Percentiles rank a stretch among this genome's conserved stretches.
phyloP scores from a whole-genome alignment of 805 yeast species.

The Wickerhamiella alocasiicola region DNA sequence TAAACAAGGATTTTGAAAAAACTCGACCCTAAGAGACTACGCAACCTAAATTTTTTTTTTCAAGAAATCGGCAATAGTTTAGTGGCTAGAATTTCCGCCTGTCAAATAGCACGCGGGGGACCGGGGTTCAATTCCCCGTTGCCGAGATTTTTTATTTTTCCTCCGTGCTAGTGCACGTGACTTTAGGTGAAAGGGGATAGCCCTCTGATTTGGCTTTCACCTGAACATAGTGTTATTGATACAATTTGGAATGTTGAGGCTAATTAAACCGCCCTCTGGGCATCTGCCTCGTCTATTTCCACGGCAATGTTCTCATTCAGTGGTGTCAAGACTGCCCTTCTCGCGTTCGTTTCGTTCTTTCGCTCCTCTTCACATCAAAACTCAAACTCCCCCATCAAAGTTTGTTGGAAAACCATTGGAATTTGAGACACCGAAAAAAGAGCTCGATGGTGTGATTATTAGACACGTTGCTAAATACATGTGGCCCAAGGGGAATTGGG shows the following conservation, averaged over 20 bases:
- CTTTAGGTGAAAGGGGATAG: too few relatives aligned
- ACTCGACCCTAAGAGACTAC: neutral
- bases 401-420: neutral
- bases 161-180: neutral
- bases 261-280: too few relatives aligned
- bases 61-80: slow-evolving; percentile 27
- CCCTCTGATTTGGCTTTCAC: too few relatives aligned
- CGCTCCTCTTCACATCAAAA: neutral
- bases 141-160: slow-evolving; percentile 18
- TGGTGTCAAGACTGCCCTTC: too few relatives aligned
- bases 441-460: slow-evolving; percentile 4
- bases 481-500: slow-evolving; percentile 28
- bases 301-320: too few relatives aligned
- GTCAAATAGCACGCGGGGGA: slow-evolving; percentile 23
- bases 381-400: neutral
- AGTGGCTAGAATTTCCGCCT: slow-evolving; percentile 29
- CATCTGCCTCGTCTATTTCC: too few relatives aligned
- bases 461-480: slow-evolving; percentile 22
- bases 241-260: too few relatives aligned
- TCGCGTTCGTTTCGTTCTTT: neutral
- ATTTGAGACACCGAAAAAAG: slow-evolving; percentile 3
- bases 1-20: too few relatives aligned
- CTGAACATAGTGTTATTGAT: too few relatives aligned
- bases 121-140: slow-evolving; percentile 20
- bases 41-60: neutral